Percentiles rank a stretch among this genome's conserved stretches.
Evolutionary conservation across 495 filamentous ascomycete genomes (phyloP).

Genomic region (Xylaria acuta): DNA sequence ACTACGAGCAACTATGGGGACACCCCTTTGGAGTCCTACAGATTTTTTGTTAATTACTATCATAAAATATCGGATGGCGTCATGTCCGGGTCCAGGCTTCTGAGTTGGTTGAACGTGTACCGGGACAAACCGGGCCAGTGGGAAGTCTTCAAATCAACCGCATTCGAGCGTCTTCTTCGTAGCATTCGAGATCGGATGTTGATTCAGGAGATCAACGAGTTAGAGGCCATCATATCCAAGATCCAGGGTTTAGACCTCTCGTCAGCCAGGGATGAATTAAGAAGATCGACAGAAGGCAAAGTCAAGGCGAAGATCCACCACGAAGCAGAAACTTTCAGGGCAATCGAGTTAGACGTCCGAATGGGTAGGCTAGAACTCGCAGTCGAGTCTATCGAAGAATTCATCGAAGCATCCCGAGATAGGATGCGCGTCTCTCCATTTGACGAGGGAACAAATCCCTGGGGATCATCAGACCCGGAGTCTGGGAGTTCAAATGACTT

Average conservation of each 20-base stretch:
- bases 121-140: not conserved
- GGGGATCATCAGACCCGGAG: not conserved
- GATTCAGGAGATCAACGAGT: not conserved
- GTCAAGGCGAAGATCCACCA: conserved; percentile 3
- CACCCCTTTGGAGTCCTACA: not conserved
- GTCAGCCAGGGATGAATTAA: not conserved
- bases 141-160: not conserved
- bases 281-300: not conserved
- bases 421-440: conserved; percentile 7
- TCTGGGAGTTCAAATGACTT: not conserved
- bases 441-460: not conserved
- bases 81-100: accelerated
- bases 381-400: conserved; percentile 12
- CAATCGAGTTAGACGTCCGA: conserved; percentile 10
- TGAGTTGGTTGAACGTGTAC: not conserved
- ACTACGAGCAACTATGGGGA: not conserved
- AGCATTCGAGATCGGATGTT: conserved; percentile 15
- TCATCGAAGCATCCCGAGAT: conserved; percentile 6
- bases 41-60: not conserved
- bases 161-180: conserved; percentile 14
- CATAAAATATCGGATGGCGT: not conserved
- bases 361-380: conserved; percentile 7
- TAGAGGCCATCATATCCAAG: not conserved
- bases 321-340: conserved; percentile 21
- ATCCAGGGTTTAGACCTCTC: not conserved